Evolutionary conservation across 805 yeast genomes (phyloP).

Genomic region (Ogataea methanolica): DNA sequence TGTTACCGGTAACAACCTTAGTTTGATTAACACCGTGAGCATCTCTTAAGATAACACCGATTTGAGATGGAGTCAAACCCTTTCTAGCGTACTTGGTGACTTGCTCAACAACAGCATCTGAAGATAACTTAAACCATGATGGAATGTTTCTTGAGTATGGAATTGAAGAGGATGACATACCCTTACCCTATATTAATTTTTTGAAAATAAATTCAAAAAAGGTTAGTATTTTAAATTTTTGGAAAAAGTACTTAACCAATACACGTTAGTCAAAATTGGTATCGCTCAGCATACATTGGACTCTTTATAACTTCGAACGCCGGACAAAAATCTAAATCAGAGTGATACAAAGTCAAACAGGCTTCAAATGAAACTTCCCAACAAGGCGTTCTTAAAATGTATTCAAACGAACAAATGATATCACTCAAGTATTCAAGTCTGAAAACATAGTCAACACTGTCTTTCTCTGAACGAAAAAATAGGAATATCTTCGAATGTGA

Average conservation of each 20-base stretch:
- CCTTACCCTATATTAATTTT: conserved; percentile 73
- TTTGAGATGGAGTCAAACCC: conserved; percentile 99
- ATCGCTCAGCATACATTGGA: conserved; percentile 37
- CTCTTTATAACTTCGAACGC: neutral
- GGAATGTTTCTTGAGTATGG: conserved; percentile 99
- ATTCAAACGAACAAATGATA: no score
- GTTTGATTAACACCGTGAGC: conserved; percentile 99
- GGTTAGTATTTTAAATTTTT: conserved; percentile 37
- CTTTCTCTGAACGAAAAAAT: no score
- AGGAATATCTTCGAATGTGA: neutral
- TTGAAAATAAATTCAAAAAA: conserved; percentile 6
- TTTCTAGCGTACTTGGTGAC: conserved; percentile 99
- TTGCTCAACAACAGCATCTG: conserved; percentile 96
- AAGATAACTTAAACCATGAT: conserved; percentile 97
- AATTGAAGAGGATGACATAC: conserved; percentile 97
- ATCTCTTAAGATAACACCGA: conserved; percentile 99
- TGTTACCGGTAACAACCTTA: conserved; percentile 97
- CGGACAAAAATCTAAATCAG: no score
- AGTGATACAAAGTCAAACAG: no score
- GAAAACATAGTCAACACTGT: no score
- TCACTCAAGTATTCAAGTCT: no score
- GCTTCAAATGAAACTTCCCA: no score
- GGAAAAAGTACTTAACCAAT: conserved; percentile 26
- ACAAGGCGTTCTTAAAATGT: no score
- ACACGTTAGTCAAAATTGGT: conserved; percentile 41